A percentile compares a stretch with the other conserved stretches of the same genome.
phyloP scores from a whole-genome alignment of 2,329 filamentous ascomycete genomes.

The Cordyceps cicadae region DNA sequence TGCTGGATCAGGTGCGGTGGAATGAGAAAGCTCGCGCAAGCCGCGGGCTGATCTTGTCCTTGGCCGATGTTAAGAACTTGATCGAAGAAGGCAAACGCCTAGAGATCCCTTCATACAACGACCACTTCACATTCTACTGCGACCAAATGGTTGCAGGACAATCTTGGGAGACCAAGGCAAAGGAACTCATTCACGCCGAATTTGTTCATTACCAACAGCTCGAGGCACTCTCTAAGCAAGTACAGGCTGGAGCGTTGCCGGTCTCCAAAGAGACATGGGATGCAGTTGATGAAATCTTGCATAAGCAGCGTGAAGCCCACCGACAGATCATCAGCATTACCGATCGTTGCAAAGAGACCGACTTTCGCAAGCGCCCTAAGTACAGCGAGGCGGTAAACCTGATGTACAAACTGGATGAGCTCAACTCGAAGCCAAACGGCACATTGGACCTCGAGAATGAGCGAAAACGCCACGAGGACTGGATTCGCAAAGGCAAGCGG shows the following conservation, averaged over 20 bases:
- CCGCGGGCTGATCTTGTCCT: constrained; percentile 57
- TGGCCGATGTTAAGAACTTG: constrained; percentile 71
- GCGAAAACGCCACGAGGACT: constrained; percentile 91
- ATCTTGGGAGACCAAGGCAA: constrained; percentile 86
- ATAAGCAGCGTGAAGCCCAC: constrained; percentile 92
- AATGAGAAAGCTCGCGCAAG: constrained; percentile 64
- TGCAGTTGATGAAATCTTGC: constrained; percentile 81
- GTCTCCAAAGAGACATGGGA: constrained; percentile 74
- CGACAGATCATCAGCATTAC: constrained; percentile 77
- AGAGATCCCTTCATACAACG: constrained; percentile 70
- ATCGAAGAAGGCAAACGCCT: constrained; percentile 71
- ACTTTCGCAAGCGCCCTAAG: constrained; percentile 71
- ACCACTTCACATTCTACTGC: constrained; percentile 66
- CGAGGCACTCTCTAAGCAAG: constrained; percentile 82
- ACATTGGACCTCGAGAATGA: constrained; percentile 91
- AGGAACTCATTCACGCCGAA: constrained; percentile 87
- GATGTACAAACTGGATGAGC: constrained; percentile 74
- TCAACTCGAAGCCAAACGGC: constrained; percentile 87
- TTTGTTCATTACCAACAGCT: constrained; percentile 89
- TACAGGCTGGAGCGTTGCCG: constrained; percentile 59
- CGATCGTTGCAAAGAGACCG: constrained; percentile 64
- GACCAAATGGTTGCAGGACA: constrained; percentile 71
- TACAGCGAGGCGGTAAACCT: constrained; percentile 88
- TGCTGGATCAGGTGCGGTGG: constrained; percentile 84
- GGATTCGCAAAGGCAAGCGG: constrained; percentile 98